Conservation (phyloP, 495 filamentous ascomycete genomes). For the Podospora anserina region DNA sequence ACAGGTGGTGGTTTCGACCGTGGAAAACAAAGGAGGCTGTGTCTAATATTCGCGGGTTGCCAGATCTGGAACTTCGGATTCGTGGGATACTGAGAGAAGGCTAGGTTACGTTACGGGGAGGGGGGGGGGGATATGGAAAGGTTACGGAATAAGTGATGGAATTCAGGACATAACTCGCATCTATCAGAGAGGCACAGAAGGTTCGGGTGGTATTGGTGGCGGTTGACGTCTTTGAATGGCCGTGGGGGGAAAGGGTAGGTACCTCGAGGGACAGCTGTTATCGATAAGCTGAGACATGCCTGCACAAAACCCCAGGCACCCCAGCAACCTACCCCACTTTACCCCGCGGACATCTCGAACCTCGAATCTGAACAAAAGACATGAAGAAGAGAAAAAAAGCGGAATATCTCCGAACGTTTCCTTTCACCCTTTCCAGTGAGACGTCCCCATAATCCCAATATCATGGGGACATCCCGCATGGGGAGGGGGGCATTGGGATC, state of each 20-base stretch:
- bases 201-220: conserved; percentile 5
- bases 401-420: neutral
- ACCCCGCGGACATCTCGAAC: conserved; percentile 1
- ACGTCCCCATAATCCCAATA: neutral
- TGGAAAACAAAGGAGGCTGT: neutral
- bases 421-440: neutral
- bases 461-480: neutral
- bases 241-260: conserved; percentile 3
- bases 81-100: neutral
- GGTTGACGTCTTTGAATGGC: conserved; percentile 11
- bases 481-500: neutral
- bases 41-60: neutral
- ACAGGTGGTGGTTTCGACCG: neutral
- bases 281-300: conserved; percentile 5
- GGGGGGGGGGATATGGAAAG: neutral
- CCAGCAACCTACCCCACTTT: neutral
- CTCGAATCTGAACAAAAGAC: neutral
- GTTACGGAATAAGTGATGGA: neutral
- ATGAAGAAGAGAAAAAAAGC: neutral
- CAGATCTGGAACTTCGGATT: neutral
- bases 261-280: neutral
- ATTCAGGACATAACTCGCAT: neutral
- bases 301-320: neutral
- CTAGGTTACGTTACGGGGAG: no score
- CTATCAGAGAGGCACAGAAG: neutral